A percentile compares a stretch with the other conserved stretches of the same genome.
These are phyloP conservation scores for Grifola frondosa DNA, from an alignment of 1,284 basidiomycete species.

Conservation along the genomic window DNA sequence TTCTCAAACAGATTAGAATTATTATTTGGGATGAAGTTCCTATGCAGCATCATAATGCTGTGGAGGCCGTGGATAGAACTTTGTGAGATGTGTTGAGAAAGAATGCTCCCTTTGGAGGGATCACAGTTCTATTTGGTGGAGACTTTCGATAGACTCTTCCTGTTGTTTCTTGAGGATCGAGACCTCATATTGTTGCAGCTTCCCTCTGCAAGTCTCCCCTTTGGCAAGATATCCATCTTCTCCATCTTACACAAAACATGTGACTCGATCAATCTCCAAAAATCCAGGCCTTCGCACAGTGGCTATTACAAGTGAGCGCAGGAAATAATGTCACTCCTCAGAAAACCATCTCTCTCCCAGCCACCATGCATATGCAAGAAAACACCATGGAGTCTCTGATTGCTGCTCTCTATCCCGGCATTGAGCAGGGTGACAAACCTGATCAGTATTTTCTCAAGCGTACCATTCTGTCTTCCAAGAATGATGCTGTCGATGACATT, in stretches of 20 bases:
- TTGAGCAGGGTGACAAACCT: conserved; percentile 11
- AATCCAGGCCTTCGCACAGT: conserved; percentile 34
- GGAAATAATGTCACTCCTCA: conserved; percentile 27
- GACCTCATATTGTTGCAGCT: conserved; percentile 34
- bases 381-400: conserved; percentile 26
- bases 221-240: conserved; percentile 32
- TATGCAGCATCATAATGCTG: conserved; percentile 34
- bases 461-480: conserved; percentile 36
- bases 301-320: conserved; percentile 40
- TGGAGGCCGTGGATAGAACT: conserved; percentile 36
- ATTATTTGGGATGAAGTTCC: conserved; percentile 42
- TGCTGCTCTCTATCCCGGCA: conserved; percentile 30
- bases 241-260: conserved; percentile 39
- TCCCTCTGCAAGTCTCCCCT: conserved; percentile 33
- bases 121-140: conserved; percentile 43
- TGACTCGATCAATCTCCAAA: conserved; percentile 28
- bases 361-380: conserved; percentile 24
- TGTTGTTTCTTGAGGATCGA: conserved; percentile 35
- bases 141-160: conserved; percentile 43
- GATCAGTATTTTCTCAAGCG: conserved; percentile 36
- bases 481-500: conserved; percentile 34
- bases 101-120: conserved; percentile 33
- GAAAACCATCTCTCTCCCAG: conserved; percentile 27
- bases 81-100: conserved; percentile 32
- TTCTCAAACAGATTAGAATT: conserved; percentile 25